These are phyloP conservation scores for Tanacetum coccineum DNA, from an alignment of 129 eudicot species.

Conservation along the genomic window DNA sequence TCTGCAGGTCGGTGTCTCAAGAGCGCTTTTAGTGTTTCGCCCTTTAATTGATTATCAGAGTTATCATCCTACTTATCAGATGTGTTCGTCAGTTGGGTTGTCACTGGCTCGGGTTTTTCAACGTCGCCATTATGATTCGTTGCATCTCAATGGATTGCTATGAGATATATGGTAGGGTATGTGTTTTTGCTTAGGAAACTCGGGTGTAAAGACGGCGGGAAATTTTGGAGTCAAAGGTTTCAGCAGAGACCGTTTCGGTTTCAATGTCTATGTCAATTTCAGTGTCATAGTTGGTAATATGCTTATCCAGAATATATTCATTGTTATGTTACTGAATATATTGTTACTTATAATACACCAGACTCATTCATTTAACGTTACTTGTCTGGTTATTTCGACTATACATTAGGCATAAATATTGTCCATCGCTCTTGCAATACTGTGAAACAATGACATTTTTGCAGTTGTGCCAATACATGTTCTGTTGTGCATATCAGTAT, in stretches of 20 bases:
- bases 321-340: slow-evolving; percentile 17
- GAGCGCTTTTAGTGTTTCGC: too few species aligned
- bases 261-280: slow-evolving; percentile 49
- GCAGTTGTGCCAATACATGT: too few species aligned
- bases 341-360: slow-evolving; percentile 14
- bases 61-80: too few species aligned
- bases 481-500: too few species aligned
- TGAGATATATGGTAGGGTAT: slow-evolving; percentile 58
- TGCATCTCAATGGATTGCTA: slow-evolving; percentile 48
- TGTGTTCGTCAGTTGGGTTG: too few species aligned
- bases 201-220: slow-evolving; percentile 32
- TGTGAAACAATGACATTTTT: too few species aligned
- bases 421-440: not conserved
- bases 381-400: slow-evolving; percentile 3
- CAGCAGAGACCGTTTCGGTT: slow-evolving; percentile 41
- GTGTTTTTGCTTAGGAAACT: slow-evolving; percentile 40
- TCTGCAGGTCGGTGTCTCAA: too few species aligned
- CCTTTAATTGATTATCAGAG: too few species aligned
- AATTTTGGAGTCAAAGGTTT: slow-evolving; percentile 47
- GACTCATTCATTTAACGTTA: slow-evolving; percentile 27
- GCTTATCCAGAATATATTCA: slow-evolving; percentile 15
- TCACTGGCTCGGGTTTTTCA: slow-evolving; percentile 78
- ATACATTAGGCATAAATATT: too few species aligned
- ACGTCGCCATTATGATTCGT: slow-evolving; percentile 56
- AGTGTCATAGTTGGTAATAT: slow-evolving; percentile 40